Percentiles rank a stretch among this genome's conserved stretches.
phyloP scores from a whole-genome alignment of 192 early-diverging fungal genomes.

The Phlyctochytrium bullatum region DNA sequence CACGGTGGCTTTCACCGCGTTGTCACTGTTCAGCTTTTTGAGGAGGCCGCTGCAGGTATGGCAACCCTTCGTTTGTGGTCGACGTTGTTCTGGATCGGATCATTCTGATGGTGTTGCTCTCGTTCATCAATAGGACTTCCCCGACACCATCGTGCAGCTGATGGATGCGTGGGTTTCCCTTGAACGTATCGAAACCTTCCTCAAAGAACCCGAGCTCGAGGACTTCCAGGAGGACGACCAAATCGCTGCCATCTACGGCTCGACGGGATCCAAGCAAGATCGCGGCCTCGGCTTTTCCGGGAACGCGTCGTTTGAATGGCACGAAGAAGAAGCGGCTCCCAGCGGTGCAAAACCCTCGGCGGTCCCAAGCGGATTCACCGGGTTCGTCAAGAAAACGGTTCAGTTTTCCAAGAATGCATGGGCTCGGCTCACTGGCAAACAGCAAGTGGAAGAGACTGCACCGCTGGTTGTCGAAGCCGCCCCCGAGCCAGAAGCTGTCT shows the following conservation, averaged over 20 bases:
- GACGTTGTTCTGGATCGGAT: too few species aligned
- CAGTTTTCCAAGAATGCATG: too few species aligned
- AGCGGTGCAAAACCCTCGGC: too few species aligned
- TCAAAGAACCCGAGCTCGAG: conserved; percentile 23
- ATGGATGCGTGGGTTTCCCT: conserved; percentile 45
- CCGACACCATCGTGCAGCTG: conserved; percentile 52
- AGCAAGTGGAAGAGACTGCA: too few species aligned
- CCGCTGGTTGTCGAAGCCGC: conserved; percentile 1
- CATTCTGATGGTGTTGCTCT: too few species aligned
- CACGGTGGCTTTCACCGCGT: conserved; percentile 55
- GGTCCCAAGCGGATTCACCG: too few species aligned
- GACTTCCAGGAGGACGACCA: too few species aligned
- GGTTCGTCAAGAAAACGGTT: too few species aligned
- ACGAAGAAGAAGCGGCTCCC: background rate
- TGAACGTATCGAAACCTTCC: conserved; percentile 35
- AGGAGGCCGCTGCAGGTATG: conserved; percentile 40
- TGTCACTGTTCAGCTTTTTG: conserved; percentile 57
- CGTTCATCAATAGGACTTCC: conserved; percentile 33
- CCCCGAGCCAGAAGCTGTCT: conserved; percentile 13
- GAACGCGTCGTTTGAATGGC: conserved; percentile 9
- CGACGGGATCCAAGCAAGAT: too few species aligned
- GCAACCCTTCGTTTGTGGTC: background rate
- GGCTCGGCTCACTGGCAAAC: too few species aligned
- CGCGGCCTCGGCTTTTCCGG: background rate
- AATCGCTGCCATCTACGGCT: too few species aligned